A percentile compares a stretch with the other conserved stretches of the same genome.
Evolutionary conservation across 768 basidiomycete species (phyloP).

Genomic region (Phlegmacium glaucopus): DNA sequence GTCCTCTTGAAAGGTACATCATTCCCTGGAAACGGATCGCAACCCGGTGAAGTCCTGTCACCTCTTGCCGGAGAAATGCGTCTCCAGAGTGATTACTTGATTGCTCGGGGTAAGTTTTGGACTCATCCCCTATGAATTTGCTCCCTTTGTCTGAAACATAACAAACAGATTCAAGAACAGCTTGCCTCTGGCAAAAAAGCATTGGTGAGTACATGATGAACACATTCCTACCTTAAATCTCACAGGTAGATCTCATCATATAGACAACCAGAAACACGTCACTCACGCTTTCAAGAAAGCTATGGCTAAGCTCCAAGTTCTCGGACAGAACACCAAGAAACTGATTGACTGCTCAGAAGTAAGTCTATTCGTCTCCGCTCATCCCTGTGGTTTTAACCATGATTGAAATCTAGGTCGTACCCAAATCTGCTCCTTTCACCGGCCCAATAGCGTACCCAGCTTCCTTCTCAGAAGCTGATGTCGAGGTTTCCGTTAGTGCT

Average conservation of each 20-base stretch:
- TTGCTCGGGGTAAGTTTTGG: conserved; percentile 8
- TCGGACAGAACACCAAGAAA: conserved; percentile 28
- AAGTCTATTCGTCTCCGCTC: too few species aligned
- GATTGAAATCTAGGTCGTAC: not conserved
- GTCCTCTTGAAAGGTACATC: conserved; percentile 19
- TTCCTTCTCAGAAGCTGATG: conserved; percentile 10
- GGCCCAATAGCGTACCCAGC: conserved; percentile 12
- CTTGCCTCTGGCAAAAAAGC: conserved; percentile 10
- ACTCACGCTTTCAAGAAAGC: conserved; percentile 21
- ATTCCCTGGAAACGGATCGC: conserved; percentile 12
- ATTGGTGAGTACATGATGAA: conserved; percentile 6
- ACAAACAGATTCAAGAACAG: conserved; percentile 4
- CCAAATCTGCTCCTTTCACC: conserved; percentile 3
- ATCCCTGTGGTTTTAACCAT: too few species aligned
- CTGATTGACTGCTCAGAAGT: conserved; percentile 38
- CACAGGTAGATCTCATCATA: not conserved
- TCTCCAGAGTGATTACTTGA: conserved; percentile 31
- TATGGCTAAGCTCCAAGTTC: conserved; percentile 30
- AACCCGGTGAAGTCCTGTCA: conserved; percentile 27
- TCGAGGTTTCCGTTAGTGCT: conserved; percentile 8
- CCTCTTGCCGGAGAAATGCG: conserved; percentile 34
- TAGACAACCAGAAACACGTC: conserved; percentile 21
- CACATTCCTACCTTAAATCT: not conserved
- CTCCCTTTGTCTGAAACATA: too few species aligned
- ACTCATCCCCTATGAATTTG: too few species aligned